Base-by-base conservation (phyloP, 2,329 filamentous ascomycete genomes). In the Cryphonectria naterciae region DNA sequence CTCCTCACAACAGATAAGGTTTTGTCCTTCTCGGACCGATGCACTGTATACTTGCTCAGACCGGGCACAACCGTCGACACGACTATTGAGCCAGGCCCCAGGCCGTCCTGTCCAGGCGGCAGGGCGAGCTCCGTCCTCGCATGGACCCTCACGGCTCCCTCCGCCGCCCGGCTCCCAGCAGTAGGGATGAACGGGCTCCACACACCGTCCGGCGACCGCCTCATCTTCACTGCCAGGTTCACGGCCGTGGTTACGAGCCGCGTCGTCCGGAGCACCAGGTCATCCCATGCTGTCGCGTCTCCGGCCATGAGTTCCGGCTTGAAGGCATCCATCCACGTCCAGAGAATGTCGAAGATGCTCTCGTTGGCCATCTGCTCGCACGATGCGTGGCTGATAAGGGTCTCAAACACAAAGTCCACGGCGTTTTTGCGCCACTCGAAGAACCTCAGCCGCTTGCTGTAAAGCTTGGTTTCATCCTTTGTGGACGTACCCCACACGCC, bases 151-250 rank as follows among this genome's bases (percentile, higher is more conserved):
- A 68, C 60, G 2, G 46, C 60, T n/a, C 54, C 60, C 15, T 25
- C 32, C n/a, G 28, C 15, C 25, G 19, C 58, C 4, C n/a, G 22
- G 43, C 46, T 25, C n/a, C 41, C 60, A 1, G 32, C 22, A 28
- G n/a, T 54, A 4, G 67, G 67, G 22, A 68, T 63, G 35, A 68
- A 68, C 4, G 67, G 67, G 46, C 67, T 56, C 67, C 67, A 68
- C 6, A 58, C 54, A 22, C 67, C 67, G 32, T 68, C 60, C 6
- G 22, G 41, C 28, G 56, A 64, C 25, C 67, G 67, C 43, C 67
- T 37, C 67, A 68, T 68, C 60, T 64, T 68, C 46, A 68, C 58
- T 4, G 32, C 25, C 8, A 68, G 60, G 43, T 63, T 54, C 11
- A 4, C 28, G 10, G 60, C 67, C 32, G 43, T 32, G 19, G 43